phyloP scores from a whole-genome alignment of 371 early-diverging fungal species.

The Lichtheimia ornata region DNA sequence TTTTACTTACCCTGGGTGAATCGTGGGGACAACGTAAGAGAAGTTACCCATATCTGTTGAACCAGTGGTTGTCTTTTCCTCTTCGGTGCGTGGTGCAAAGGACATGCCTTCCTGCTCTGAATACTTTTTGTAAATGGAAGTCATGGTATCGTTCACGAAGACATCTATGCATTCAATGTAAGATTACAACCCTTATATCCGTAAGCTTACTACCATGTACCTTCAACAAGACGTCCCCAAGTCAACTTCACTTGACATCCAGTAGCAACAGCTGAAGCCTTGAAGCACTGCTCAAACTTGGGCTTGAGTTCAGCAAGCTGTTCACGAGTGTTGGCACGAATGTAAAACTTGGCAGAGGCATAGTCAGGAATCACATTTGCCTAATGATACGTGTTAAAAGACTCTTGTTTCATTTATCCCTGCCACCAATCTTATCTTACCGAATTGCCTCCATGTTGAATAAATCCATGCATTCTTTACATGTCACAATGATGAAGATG shows the following conservation, averaged over 20 bases:
- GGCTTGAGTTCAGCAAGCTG: slow-evolving; percentile 52
- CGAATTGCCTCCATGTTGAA: slow-evolving; percentile 66
- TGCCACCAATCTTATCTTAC: slow-evolving; percentile 39
- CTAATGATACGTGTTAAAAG: slow-evolving; percentile 2
- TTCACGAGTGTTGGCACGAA: slow-evolving; percentile 54
- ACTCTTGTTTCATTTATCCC: background rate
- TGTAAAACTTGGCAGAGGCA: slow-evolving; percentile 53
- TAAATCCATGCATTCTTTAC: slow-evolving; percentile 71
- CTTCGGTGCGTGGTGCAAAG: slow-evolving; percentile 34
- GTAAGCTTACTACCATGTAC: slow-evolving; percentile 6
- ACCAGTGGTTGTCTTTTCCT: slow-evolving; percentile 43
- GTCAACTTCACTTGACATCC: slow-evolving; percentile 66
- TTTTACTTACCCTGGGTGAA: background rate
- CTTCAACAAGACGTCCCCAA: slow-evolving; percentile 28
- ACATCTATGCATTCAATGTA: slow-evolving; percentile 30
- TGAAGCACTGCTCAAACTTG: slow-evolving; percentile 58
- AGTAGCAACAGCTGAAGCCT: slow-evolving; percentile 68
- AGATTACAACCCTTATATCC: slow-evolving; percentile 31
- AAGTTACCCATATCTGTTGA: slow-evolving; percentile 81
- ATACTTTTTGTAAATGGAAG: slow-evolving; percentile 51
- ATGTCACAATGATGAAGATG: background rate
- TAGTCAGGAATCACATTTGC: slow-evolving; percentile 65
- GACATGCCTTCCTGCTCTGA: slow-evolving; percentile 48
- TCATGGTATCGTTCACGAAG: slow-evolving; percentile 58
- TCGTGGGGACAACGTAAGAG: slow-evolving; percentile 36